Evolutionary conservation across 169 alveolate species (phyloP).

Genomic region (Plasmodium gaboni): DNA sequence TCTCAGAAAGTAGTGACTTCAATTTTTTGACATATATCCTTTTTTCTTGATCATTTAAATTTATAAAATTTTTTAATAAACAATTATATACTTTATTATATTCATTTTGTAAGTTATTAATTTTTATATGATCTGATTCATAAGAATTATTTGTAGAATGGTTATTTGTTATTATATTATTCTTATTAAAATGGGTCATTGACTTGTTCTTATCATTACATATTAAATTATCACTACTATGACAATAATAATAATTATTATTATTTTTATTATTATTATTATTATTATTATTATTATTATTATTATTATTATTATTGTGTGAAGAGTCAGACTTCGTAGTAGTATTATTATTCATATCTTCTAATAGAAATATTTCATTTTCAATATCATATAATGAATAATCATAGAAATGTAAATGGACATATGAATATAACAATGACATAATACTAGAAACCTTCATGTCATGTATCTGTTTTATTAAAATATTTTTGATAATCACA

Average conservation of each 20-base stretch:
- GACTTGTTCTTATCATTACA: background rate
- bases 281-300: background rate
- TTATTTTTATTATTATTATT: background rate
- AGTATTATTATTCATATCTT: background rate
- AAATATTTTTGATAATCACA: slow-evolving; percentile 47
- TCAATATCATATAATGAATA: slow-evolving; percentile 56
- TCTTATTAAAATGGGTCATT: background rate
- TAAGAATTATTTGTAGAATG: too few relatives aligned
- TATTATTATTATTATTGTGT: background rate
- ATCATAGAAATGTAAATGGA: slow-evolving; percentile 50
- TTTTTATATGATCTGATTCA: too few relatives aligned
- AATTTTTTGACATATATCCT: slow-evolving; percentile 18
- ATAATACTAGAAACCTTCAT: slow-evolving; percentile 64
- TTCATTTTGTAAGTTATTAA: background rate
- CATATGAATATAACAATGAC: slow-evolving; percentile 28
- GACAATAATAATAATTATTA: background rate
- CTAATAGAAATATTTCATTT: slow-evolving; percentile 29
- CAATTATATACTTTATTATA: slow-evolving; percentile 16
- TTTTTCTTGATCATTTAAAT: slow-evolving; percentile 34
- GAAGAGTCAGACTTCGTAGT: background rate
- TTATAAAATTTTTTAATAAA: slow-evolving; percentile 26
- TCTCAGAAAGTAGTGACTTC: slow-evolving; percentile 19
- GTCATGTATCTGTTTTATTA: slow-evolving; percentile 68
- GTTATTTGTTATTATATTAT: too few relatives aligned
- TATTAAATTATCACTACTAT: background rate